Percentiles rank a stretch among this genome's conserved stretches.
phyloP scores from a whole-genome alignment of 2,329 filamentous ascomycete species.

The Chaetothyriales sp. region DNA sequence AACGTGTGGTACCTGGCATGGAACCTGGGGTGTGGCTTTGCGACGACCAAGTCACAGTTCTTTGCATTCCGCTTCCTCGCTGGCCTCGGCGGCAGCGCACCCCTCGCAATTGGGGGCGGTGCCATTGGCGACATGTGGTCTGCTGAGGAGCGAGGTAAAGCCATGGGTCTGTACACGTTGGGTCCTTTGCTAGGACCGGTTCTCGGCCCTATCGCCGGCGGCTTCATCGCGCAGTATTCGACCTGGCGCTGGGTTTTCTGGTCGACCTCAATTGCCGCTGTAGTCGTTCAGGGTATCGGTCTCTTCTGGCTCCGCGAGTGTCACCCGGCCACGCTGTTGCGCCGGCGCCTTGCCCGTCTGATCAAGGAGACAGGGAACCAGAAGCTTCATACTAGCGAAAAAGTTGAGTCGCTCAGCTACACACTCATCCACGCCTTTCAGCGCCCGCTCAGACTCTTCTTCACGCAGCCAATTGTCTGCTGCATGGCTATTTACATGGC shows the following conservation, averaged over 20 bases:
- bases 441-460: slow-evolving; percentile 24
- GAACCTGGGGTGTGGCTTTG: slow-evolving; percentile 36
- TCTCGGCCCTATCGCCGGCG: slow-evolving; percentile 19
- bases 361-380: slow-evolving; percentile 1
- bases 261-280: slow-evolving; percentile 19
- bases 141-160: slow-evolving; percentile 20
- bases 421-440: not conserved
- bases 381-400: not conserved
- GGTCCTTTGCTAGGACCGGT: slow-evolving; percentile 19
- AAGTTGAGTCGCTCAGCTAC: not conserved
- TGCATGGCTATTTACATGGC: slow-evolving; percentile 34
- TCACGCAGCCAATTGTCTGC: slow-evolving; percentile 40
- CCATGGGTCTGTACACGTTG: slow-evolving; percentile 21
- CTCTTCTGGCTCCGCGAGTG: slow-evolving; percentile 14
- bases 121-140: slow-evolving; percentile 22
- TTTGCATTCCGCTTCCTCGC: slow-evolving; percentile 33
- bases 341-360: not conserved
- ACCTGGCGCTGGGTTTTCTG: slow-evolving; percentile 18
- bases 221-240: slow-evolving; percentile 11
- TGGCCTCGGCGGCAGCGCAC: slow-evolving; percentile 33
- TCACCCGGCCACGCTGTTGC: not conserved
- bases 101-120: slow-evolving; percentile 16
- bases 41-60: slow-evolving; percentile 29
- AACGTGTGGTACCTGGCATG: slow-evolving; percentile 34
- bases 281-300: slow-evolving; percentile 16